Percentiles rank a stretch among this genome's conserved stretches.
phyloP scores from a whole-genome alignment of 441 rosid species.

The Bocquillonia castaneifolia region DNA sequence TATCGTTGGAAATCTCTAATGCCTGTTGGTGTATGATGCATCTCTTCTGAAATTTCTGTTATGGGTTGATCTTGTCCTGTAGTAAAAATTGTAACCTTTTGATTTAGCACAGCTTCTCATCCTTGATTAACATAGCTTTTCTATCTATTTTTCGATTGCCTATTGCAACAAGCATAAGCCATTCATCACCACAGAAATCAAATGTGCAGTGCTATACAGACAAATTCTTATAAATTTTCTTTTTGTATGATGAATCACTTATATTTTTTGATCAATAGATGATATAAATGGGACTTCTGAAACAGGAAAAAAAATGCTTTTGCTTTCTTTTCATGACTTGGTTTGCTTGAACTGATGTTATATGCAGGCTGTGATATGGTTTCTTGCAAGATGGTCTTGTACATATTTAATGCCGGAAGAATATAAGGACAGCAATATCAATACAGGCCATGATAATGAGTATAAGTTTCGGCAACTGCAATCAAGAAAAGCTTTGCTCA shows the following conservation, averaged over 20 bases:
- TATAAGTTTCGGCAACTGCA: conserved; percentile 46
- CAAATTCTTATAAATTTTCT: neutral
- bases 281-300: neutral
- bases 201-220: neutral
- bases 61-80: neutral
- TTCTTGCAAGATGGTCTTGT: conserved; percentile 89
- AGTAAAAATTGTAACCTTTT: neutral
- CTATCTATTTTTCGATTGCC: neutral
- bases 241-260: neutral
- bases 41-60: neutral
- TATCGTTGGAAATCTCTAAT: neutral
- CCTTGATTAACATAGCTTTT: neutral
- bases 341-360: conserved; percentile 22
- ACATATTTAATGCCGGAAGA: conserved; percentile 81
- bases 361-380: conserved; percentile 88
- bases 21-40: conserved; percentile 2
- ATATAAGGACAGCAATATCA: conserved; percentile 36
- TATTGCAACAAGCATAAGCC: neutral
- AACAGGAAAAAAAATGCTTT: neutral
- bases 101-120: neutral
- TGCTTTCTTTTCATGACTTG: conserved; percentile 16
- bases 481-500: conserved; percentile 54
- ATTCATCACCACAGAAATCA: neutral
- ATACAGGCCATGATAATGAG: conserved; percentile 37
- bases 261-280: neutral